Percentiles rank a stretch among this genome's conserved stretches.
Evolutionary conservation across 1,284 basidiomycete species (phyloP).

Genomic region (Laetiporus sulphureus): DNA sequence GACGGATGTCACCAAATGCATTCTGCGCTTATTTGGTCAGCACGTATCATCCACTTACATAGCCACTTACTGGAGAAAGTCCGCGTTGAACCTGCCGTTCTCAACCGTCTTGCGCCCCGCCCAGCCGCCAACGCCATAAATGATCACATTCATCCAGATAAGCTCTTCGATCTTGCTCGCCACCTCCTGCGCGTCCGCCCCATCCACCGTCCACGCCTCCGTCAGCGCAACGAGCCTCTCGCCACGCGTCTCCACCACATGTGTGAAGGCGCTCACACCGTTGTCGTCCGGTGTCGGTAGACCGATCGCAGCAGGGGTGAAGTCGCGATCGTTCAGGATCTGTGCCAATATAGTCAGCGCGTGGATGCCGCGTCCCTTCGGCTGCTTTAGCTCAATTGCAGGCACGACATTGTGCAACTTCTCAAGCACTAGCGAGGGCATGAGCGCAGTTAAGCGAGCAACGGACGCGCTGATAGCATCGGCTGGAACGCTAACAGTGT

Average conservation of each 20-base stretch:
- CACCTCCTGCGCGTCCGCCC: constrained; percentile 28
- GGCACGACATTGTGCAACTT: constrained; percentile 1
- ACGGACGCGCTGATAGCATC: constrained; percentile 9
- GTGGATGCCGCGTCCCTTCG: constrained; percentile 18
- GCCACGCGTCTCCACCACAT: constrained; percentile 24
- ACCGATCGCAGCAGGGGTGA: constrained; percentile 33
- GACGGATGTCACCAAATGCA: constrained; percentile 41
- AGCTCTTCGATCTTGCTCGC: constrained; percentile 40
- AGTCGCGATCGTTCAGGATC: constrained; percentile 32
- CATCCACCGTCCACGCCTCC: constrained; percentile 41
- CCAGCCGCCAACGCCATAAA: constrained; percentile 39
- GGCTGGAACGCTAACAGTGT: constrained; percentile 3
- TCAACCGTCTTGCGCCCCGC: constrained; percentile 14
- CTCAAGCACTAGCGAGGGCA: constrained; percentile 15
- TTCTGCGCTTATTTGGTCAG: constrained; percentile 17
- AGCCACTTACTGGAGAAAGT: constrained; percentile 31
- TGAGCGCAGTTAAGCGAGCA: constrained; percentile 13
- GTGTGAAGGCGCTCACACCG: constrained; percentile 23
- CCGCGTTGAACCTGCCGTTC: constrained; percentile 31
- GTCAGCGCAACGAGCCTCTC: constrained; percentile 37
- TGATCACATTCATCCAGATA: constrained; percentile 31
- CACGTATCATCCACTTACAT: too few species aligned
- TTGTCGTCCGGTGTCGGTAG: constrained; percentile 28
- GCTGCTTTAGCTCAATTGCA: constrained; percentile 14
- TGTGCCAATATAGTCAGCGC: constrained; percentile 33